A percentile compares a stretch with the other conserved stretches of the same genome.
phyloP scores from a whole-genome alignment of 768 basidiomycete species.

The Mycena leptocephala region DNA sequence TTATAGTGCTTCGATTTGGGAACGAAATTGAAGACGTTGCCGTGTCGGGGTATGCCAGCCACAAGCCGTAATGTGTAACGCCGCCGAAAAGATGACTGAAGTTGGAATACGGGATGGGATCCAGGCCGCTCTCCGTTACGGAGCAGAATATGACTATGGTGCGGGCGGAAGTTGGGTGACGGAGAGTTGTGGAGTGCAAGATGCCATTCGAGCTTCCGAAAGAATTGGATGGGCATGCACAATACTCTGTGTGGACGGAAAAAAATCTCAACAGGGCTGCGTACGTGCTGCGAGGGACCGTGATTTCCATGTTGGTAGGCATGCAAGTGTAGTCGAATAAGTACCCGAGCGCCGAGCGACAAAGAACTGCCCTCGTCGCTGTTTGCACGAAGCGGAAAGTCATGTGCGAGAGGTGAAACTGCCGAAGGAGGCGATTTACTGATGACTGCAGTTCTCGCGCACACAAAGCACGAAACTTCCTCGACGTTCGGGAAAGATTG shows the following conservation, averaged over 20 bases:
- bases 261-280: neutral
- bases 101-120: neutral
- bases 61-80: neutral
- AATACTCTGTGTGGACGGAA: too few relatives aligned
- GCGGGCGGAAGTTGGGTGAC: neutral
- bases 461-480: neutral
- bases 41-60: neutral
- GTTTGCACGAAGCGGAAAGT: neutral
- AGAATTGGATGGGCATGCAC: too few relatives aligned
- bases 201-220: neutral
- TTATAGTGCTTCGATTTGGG: neutral
- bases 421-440: neutral
- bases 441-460: neutral
- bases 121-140: neutral
- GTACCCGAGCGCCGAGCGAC: neutral
- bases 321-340: neutral
- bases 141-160: neutral
- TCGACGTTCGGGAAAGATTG: neutral
- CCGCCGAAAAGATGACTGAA: neutral
- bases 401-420: neutral
- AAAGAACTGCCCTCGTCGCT: neutral
- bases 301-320: neutral
- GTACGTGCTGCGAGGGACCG: neutral
- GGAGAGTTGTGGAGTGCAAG: neutral
- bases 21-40: neutral